phyloP scores from a whole-genome alignment of 2,329 filamentous ascomycete species.

The Trichothecium roseum region DNA sequence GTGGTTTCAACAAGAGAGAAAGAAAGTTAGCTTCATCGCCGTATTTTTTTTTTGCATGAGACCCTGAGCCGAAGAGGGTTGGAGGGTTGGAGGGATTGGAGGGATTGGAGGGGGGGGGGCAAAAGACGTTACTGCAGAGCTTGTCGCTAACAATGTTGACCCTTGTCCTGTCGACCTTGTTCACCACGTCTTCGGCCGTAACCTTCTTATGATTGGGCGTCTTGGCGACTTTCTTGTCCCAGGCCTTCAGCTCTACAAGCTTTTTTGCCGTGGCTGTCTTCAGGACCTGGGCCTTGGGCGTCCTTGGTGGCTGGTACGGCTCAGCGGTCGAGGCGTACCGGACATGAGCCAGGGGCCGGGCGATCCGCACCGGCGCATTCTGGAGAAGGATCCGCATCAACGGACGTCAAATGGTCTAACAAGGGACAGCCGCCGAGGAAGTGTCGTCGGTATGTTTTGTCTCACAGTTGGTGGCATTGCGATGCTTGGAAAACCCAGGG shows the following conservation, averaged over 20 bases:
- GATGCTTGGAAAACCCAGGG: too few species aligned
- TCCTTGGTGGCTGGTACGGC: conserved; percentile 5
- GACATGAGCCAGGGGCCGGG: too few species aligned
- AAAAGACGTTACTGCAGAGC: conserved; percentile 42
- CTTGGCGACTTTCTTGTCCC: conserved; percentile 9
- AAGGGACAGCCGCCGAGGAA: too few species aligned
- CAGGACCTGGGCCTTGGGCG: too few species aligned
- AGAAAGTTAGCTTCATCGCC: too few species aligned
- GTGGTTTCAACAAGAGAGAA: neutral
- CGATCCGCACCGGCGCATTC: conserved; percentile 3
- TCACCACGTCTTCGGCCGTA: neutral
- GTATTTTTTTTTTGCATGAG: too few species aligned
- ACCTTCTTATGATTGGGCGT: conserved; percentile 6
- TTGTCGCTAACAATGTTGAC: conserved; percentile 42
- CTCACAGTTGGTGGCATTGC: too few species aligned
- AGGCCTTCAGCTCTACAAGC: conserved; percentile 16
- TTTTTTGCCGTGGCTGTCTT: conserved; percentile 10
- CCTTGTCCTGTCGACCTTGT: conserved; percentile 21
- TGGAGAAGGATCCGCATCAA: conserved; percentile 2
- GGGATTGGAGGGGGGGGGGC: too few species aligned
- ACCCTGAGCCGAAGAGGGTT: neutral
- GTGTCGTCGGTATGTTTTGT: too few species aligned
- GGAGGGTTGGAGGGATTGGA: neutral
- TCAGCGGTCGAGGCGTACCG: neutral
- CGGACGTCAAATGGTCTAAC: neutral